These are phyloP conservation scores for Spathaspora arborariae DNA, from an alignment of 805 yeast genomes.

Conservation along the genomic window DNA sequence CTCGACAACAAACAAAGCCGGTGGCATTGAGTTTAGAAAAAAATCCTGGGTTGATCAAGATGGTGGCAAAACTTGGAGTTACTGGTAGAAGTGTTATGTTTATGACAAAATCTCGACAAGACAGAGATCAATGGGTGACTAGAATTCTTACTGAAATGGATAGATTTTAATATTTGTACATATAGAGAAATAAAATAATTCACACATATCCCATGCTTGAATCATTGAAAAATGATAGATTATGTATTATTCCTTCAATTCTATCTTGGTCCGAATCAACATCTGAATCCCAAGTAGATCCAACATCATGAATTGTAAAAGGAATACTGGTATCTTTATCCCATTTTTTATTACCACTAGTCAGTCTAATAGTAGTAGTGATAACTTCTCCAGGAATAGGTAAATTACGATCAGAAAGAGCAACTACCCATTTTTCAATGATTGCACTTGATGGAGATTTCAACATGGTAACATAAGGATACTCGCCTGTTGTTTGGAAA, in stretches of 20 bases:
- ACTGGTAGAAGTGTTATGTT: conserved; percentile 70
- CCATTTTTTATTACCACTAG: not conserved
- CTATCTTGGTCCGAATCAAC: conserved; percentile 4
- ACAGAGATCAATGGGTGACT: conserved; percentile 78
- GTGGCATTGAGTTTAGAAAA: conserved; percentile 13
- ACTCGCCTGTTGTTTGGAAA: not conserved
- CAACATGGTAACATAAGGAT: conserved; percentile 1
- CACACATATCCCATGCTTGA: too few species aligned
- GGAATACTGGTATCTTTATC: not conserved
- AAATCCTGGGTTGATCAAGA: conserved; percentile 42
- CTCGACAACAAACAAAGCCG: conserved; percentile 9
- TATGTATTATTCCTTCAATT: not conserved
- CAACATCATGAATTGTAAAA: not conserved
- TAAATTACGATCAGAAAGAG: conserved; percentile 29
- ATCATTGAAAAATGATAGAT: not conserved
- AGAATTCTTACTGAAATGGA: conserved; percentile 43
- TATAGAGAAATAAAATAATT: too few species aligned
- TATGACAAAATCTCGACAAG: conserved; percentile 77
- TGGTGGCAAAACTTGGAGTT: conserved; percentile 56
- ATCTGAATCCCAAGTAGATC: not conserved
- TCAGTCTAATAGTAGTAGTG: conserved; percentile 28
- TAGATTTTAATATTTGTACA: conserved; percentile 18
- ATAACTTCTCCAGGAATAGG: conserved; percentile 32
- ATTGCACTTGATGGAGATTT: conserved; percentile 18
- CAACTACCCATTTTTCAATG: conserved; percentile 43